Percentiles rank a stretch among this genome's conserved stretches.
Conservation (phyloP, 345 rosid genomes). For the Boechera divaricarpa region DNA sequence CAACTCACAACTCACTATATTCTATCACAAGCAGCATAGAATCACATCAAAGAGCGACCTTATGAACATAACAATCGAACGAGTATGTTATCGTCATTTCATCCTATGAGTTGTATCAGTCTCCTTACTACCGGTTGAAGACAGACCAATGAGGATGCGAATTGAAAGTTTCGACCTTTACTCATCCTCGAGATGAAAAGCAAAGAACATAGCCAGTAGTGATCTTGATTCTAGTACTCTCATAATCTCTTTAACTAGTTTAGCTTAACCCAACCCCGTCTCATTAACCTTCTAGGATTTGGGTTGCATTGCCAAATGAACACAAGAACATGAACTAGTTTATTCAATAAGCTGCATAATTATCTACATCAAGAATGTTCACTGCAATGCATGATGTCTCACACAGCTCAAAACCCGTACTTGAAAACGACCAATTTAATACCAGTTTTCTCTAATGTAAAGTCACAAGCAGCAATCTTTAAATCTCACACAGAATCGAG, state of each 20-base stretch:
- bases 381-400: neutral
- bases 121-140: neutral
- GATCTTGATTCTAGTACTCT: neutral
- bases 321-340: constrained; percentile 25
- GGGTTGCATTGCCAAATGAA: constrained; percentile 11
- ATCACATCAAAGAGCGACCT: neutral
- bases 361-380: constrained; percentile 10
- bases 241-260: constrained; percentile 19
- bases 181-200: neutral
- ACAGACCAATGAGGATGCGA: neutral
- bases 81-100: neutral
- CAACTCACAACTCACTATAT: neutral
- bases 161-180: constrained; percentile 5
- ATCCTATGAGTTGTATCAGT: neutral
- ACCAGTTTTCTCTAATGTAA: neutral
- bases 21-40: neutral
- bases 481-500: neutral
- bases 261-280: neutral
- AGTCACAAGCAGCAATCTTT: constrained; percentile 7
- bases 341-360: neutral
- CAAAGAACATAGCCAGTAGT: neutral
- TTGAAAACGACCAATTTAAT: constrained; percentile 10
- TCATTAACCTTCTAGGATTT: neutral
- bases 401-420: constrained; percentile 2
- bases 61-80: neutral